phyloP scores from a whole-genome alignment of 768 basidiomycete species.

The Lactarius hatsudake region DNA sequence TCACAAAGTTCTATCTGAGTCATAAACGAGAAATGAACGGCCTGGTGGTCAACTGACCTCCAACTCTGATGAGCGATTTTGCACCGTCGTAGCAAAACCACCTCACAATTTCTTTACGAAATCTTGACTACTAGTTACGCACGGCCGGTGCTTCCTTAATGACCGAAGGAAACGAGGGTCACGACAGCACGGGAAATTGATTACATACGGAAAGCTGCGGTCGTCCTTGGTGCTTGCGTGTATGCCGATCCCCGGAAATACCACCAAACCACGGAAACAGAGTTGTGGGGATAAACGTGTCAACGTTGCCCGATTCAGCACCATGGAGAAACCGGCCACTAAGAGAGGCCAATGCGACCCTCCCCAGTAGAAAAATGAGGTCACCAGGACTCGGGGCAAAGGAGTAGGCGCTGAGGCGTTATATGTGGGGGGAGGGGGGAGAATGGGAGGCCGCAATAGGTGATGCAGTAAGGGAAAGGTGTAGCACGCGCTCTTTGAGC shows the following conservation, averaged over 20 bases:
- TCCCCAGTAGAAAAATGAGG: background rate
- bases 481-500: background rate
- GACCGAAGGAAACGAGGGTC: background rate
- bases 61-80: background rate
- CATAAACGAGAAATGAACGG: background rate
- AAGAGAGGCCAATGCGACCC: background rate
- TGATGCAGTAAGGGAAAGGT: background rate
- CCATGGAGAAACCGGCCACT: background rate
- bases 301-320: background rate
- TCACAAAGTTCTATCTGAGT: background rate
- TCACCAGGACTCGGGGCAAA: background rate
- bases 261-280: background rate
- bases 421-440: background rate
- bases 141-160: background rate
- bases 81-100: background rate
- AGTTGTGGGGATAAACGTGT: background rate
- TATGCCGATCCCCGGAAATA: background rate
- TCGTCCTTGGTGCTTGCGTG: background rate
- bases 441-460: background rate
- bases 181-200: background rate
- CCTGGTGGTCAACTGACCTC: slow-evolving; percentile 1
- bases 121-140: background rate
- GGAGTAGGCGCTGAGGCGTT: background rate
- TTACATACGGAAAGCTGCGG: background rate
- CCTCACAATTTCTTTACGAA: slow-evolving; percentile 1